Evolutionary conservation across 176 grass and related monocot genomes (phyloP), one percentile per base, ranked within the genome.

Genomic region (Pontederia paniculata): DNA sequence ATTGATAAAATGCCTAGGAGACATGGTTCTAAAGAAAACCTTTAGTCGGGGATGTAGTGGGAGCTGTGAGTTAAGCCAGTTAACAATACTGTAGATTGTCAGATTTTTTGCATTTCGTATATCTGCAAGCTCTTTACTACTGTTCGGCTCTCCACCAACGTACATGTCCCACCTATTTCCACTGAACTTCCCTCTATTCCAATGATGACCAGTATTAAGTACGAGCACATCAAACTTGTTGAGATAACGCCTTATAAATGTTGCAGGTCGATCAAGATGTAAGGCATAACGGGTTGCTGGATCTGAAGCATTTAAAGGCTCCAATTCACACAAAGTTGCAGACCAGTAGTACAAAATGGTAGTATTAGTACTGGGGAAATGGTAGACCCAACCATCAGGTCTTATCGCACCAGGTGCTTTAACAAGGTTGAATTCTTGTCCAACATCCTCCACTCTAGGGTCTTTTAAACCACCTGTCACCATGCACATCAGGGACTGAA

Each of bases 301-400:
- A 67, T 59, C 59, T 58, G 68, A 77, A 16, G 22, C 58, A 17
- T 81, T 83, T 70, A 98, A 54, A 62, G 80, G 77, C 74, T 88
- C 79, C 74, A 98, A 44, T 71, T 98, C 93, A 74, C 86, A 91
- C 21, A 98, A 72, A 65, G 75, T 98, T 58, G 93, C 86, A 75
- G 93, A 98, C 93, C 93, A 98, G 71, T 98, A 98, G 53, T 84
- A 98, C 53, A 98, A 74, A 62, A 98, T 69, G 53, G 93, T 98
- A 15, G 86, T 88, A 65, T 98, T 98, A 8, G 52, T 98, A 20
- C 19, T 66, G 45, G 86, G 77, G 69, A 98, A 91, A 53, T 62
- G 75, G 70, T 98, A 98, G 37, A 77, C 93, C 93, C 93, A 98
- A 10, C 86, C 93, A 55, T 98, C 80, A 72, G 93, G 93, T 74